Base-by-base conservation (phyloP, 495 filamentous ascomycete species). In the Penicillium lividum region DNA sequence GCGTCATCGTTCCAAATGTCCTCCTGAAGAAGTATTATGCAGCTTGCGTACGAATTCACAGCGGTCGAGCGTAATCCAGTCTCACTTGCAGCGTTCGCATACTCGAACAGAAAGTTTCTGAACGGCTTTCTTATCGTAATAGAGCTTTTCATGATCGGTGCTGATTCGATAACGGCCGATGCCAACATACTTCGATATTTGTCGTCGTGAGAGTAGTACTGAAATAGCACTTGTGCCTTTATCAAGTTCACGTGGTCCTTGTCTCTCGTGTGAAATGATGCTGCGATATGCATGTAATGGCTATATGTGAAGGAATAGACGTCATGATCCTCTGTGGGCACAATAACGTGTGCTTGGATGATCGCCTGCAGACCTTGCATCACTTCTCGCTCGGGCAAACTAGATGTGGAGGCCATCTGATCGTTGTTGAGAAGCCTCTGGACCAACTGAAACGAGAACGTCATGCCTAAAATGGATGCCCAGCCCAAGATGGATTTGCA, bases 251-350 rank as follows among this genome's bases (percentile, higher is more conserved):
- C 51, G 43, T 30, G 34, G 25, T 53, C 16, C 9, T 43, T 6
- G 33, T 88, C 83, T 51, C 77, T 80, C 33, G 89, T 71, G 3
- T 68, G 60, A n/a, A 77, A 73, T 8, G 88, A 83, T 7, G 86
- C 88, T 69, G 82, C 80, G 30, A 88, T 73, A 63, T 89, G 90
- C 44, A 88, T 77, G 68, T 92, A 88, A 64, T 92, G 87, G 22
- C 9, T 53, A 30, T 53, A 53, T 43, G 82, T 79, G 60, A 90
- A 92, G 15, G 82, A 79, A 59, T 80, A 82, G 22, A 59, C 52
- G 64, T 92, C 88, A 62, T 91, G 88, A 6, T 83, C 79, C 53
- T 87, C 80, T 18, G 81, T 81, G 25, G 85, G 76, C 29, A 88
- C 77, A 22, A 90, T 79, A 54, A 91, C 79, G 63, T 82, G 89